Conservation (phyloP, 1,284 basidiomycete genomes). For the Termitomyces sp. region DNA sequence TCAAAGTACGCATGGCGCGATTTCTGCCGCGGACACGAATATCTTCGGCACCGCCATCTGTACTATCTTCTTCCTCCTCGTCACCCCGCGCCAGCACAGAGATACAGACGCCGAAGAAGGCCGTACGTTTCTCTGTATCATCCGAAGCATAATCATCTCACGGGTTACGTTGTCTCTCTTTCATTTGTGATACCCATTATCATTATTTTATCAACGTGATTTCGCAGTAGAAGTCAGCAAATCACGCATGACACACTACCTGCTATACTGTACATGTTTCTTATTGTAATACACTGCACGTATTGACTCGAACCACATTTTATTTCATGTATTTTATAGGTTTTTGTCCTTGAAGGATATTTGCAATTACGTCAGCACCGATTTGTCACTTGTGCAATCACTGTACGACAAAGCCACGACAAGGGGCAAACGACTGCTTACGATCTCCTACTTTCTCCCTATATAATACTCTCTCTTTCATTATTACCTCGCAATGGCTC, state of each 20-base stretch:
- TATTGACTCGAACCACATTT: constrained; percentile 4
- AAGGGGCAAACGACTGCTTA: constrained; percentile 10
- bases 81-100: constrained; percentile 35
- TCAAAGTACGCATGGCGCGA: constrained; percentile 46
- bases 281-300: constrained; percentile 12
- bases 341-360: not conserved
- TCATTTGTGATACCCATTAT: constrained; percentile 13
- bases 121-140: constrained; percentile 46
- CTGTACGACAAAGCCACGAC: not conserved
- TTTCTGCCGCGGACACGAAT: constrained; percentile 41
- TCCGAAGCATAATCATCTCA: constrained; percentile 5
- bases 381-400: not conserved
- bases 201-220: constrained; percentile 15
- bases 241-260: constrained; percentile 5
- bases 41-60: constrained; percentile 32
- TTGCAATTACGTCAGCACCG: constrained; percentile 12
- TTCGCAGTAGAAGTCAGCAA: not conserved
- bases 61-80: constrained; percentile 29
- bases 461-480: constrained; percentile 12
- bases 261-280: constrained; percentile 9
- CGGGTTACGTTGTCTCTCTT: not conserved
- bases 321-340: not conserved
- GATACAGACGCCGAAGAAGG: constrained; percentile 40
- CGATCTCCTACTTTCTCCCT: constrained; percentile 5
- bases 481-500: constrained; percentile 37